phyloP scores from a whole-genome alignment of 2,329 filamentous ascomycete species.

The Nigrograna mackinnonii region DNA sequence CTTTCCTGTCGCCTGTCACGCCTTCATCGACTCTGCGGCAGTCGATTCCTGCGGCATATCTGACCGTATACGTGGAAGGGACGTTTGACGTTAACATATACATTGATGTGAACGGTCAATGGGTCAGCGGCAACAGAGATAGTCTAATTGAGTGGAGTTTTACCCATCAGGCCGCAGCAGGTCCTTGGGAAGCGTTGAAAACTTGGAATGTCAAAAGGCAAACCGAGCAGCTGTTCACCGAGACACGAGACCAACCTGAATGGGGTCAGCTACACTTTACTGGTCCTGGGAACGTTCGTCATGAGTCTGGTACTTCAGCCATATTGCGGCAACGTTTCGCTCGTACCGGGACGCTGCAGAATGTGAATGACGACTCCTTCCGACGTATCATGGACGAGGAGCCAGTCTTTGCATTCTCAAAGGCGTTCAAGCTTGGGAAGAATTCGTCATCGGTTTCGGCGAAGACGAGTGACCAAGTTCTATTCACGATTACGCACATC shows the following conservation, averaged over 20 bases:
- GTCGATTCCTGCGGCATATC: conserved; percentile 79
- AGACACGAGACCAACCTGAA: conserved; percentile 73
- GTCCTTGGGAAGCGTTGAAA: conserved; percentile 54
- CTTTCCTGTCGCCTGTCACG: conserved; percentile 78
- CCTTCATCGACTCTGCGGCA: conserved; percentile 80
- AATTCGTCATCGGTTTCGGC: conserved; percentile 7
- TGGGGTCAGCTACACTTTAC: conserved; percentile 84
- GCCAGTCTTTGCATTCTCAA: conserved; percentile 76
- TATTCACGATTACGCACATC: conserved; percentile 77
- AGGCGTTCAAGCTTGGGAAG: conserved; percentile 36
- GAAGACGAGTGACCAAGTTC: conserved; percentile 49
- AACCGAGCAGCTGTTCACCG: conserved; percentile 72
- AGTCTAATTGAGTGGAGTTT: conserved; percentile 74
- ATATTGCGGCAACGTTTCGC: conserved; percentile 71
- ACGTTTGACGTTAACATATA: conserved; percentile 56
- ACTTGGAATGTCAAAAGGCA: conserved; percentile 67
- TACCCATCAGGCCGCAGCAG: conserved; percentile 46
- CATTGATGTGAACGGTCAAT: conserved; percentile 62
- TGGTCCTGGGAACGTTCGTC: conserved; percentile 66
- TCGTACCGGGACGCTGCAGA: conserved; percentile 65
- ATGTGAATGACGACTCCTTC: conserved; percentile 68
- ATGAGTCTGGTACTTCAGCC: conserved; percentile 72
- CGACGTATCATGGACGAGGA: conserved; percentile 75
- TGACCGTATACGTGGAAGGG: conserved; percentile 72
- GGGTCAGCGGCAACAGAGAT: conserved; percentile 76